Conservation (phyloP, 305 asterid species). For the Fraxinus sp. region DNA sequence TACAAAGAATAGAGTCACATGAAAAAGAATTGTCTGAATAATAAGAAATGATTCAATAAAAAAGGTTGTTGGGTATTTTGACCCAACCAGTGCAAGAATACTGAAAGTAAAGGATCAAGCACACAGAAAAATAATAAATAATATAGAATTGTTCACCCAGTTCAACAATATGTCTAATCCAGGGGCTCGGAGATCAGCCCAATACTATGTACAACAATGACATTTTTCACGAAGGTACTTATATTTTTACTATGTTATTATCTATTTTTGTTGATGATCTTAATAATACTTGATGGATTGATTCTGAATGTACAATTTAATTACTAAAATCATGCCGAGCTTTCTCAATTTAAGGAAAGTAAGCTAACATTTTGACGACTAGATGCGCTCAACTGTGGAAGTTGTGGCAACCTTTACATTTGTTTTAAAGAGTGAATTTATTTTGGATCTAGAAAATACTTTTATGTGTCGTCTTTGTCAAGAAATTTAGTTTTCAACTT, state of each 20-base stretch:
- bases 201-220: too few species aligned
- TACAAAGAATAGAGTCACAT: not conserved
- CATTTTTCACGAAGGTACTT: too few species aligned
- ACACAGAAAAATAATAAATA: too few species aligned
- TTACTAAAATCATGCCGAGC: not conserved
- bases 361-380: not conserved
- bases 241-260: not conserved
- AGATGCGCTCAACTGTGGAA: not conserved
- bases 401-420: not conserved
- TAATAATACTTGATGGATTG: not conserved
- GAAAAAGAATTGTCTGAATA: not conserved
- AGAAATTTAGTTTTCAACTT: not conserved
- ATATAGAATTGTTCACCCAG: too few species aligned
- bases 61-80: too few species aligned
- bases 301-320: not conserved
- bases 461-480: not conserved
- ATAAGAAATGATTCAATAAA: not conserved
- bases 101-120: too few species aligned
- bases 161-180: too few species aligned
- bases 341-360: not conserved
- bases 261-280: not conserved
- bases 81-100: too few species aligned
- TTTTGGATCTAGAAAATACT: not conserved
- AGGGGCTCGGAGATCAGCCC: too few species aligned
- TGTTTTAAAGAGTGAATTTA: not conserved